Base-by-base conservation (phyloP, 1,284 basidiomycete species). In the Trametes pubescens region DNA sequence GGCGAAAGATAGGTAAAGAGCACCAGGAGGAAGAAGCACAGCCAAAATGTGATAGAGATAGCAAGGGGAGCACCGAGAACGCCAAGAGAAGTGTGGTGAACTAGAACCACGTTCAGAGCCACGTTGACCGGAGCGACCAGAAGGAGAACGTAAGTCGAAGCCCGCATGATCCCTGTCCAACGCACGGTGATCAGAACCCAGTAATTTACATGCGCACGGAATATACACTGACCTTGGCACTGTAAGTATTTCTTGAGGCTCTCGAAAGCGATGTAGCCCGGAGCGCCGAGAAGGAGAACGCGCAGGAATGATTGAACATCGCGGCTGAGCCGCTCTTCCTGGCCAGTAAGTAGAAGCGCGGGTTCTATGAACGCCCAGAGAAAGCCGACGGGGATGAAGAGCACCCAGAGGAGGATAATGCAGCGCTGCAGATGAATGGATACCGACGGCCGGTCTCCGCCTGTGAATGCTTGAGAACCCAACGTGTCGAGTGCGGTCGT, bases 181-280 rank as follows among this genome's bases (percentile, higher is more conserved):
- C 32, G 53, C 38, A 46, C 62, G 16, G 29, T 7, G 14, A n/a
- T 40, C 9, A 49, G 49, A 52, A 29, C 49, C 44, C 21, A 1
- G 21, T 22, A 32, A 32, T 22, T 0, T 4, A 37, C 14, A 4
- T 16, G 16, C 32, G n/a, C 24, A n/a, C 13, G 18, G 34, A 32
- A 38, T 35, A 53, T 44, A 40, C 24, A 69, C 80, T 65, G 67
- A 88, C 90, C 90, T 80, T 92, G 90, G 62, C 90, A 91, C 73
- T 92, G 90, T 24, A 92, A 73, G 75, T 92, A 92, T 75, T 91
- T 92, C 75, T 92, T 92, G 68, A 91, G 77, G 58, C 85, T 87
- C 74, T 92, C 91, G 64, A 92, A 93, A 9, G 85, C 89, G 65
- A 92, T 85, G 71, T 91, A 92, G 7, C 84, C 90, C 0, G 91